Evolutionary conservation across 352 stramenopile genomes (phyloP).

Genomic region (Globisporangium paddicum): DNA sequence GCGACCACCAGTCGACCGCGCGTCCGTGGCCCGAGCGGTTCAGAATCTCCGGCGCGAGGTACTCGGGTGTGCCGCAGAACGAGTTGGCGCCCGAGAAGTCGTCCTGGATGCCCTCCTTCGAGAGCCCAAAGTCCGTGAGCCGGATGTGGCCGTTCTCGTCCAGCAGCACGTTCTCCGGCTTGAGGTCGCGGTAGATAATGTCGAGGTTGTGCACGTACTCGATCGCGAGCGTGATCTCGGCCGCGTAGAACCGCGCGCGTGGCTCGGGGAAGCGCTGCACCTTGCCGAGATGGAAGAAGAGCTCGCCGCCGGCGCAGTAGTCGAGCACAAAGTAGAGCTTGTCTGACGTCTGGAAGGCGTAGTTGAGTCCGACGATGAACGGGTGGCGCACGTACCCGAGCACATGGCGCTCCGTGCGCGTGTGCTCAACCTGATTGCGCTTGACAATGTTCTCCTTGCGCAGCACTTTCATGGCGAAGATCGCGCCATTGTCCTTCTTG

Average conservation of each 20-base stretch:
- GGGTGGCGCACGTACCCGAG: constrained; percentile 95
- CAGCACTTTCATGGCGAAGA: constrained; percentile 99
- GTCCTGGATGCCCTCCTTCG: constrained; percentile 83
- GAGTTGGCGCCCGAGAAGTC: constrained; percentile 95
- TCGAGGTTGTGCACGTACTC: constrained; percentile 93
- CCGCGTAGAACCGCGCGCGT: constrained; percentile 95
- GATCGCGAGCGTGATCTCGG: constrained; percentile 96
- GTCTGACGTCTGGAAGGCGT: constrained; percentile 95
- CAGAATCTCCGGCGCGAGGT: constrained; percentile 99
- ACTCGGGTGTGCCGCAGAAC: constrained; percentile 97
- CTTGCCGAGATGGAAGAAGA: constrained; percentile 92
- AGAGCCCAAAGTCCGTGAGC: constrained; percentile 97
- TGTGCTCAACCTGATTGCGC: constrained; percentile 85
- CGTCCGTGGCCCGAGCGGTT: constrained; percentile 95
- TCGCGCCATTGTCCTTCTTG: constrained; percentile 89
- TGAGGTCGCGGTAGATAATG: constrained; percentile 97
- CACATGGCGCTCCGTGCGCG: constrained; percentile 77
- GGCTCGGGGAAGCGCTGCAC: constrained; percentile 94
- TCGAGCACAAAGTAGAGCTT: too few relatives aligned
- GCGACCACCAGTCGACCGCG: constrained; percentile 98
- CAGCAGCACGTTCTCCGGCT: constrained; percentile 96
- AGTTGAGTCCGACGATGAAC: constrained; percentile 96
- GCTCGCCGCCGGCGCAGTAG: constrained; percentile 96
- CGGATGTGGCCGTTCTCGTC: constrained; percentile 96
- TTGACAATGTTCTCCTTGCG: constrained; percentile 99